Evolutionary conservation across 805 yeast species (phyloP).

Genomic region (Zygosaccharomyces bisporus): DNA sequence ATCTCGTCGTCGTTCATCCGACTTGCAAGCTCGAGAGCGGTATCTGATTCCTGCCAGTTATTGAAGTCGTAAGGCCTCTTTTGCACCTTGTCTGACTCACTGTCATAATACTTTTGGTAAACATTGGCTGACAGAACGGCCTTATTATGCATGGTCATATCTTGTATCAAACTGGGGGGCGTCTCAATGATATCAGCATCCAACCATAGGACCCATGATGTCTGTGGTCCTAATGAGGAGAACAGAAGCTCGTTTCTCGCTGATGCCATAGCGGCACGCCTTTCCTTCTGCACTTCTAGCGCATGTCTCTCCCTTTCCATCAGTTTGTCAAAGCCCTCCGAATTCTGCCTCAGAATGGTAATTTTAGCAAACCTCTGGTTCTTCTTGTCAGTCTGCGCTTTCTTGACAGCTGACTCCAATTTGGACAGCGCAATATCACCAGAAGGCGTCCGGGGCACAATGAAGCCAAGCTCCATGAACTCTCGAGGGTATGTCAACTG

Average conservation of each 20-base stretch:
- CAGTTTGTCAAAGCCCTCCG: conserved; percentile 69
- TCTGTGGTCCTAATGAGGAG: conserved; percentile 82
- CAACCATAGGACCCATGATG: conserved; percentile 95
- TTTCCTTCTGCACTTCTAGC: conserved; percentile 74
- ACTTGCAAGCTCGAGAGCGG: conserved; percentile 71
- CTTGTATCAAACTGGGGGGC: conserved; percentile 79
- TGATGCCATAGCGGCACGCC: conserved; percentile 87
- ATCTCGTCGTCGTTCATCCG: conserved; percentile 82
- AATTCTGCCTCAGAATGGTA: conserved; percentile 87
- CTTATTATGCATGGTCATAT: conserved; percentile 77
- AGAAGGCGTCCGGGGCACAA: conserved; percentile 74
- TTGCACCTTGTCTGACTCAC: conserved; percentile 49
- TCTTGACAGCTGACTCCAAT: conserved; percentile 72
- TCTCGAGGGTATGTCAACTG: conserved; percentile 78
- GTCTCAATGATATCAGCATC: conserved; percentile 94
- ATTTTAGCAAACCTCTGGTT: conserved; percentile 72
- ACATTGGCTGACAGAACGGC: conserved; percentile 91
- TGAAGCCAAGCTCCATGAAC: conserved; percentile 83
- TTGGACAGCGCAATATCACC: conserved; percentile 76
- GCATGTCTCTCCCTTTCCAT: conserved; percentile 90
- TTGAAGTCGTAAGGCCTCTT: conserved; percentile 92
- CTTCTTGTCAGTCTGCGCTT: conserved; percentile 59
- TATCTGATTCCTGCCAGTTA: conserved; percentile 89
- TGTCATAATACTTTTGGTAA: conserved; percentile 73
- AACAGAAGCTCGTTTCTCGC: conserved; percentile 90